A percentile compares a stretch with the other conserved stretches of the same genome.
Conservation (phyloP, 768 basidiomycete species). For the Polyporus arcularius region DNA sequence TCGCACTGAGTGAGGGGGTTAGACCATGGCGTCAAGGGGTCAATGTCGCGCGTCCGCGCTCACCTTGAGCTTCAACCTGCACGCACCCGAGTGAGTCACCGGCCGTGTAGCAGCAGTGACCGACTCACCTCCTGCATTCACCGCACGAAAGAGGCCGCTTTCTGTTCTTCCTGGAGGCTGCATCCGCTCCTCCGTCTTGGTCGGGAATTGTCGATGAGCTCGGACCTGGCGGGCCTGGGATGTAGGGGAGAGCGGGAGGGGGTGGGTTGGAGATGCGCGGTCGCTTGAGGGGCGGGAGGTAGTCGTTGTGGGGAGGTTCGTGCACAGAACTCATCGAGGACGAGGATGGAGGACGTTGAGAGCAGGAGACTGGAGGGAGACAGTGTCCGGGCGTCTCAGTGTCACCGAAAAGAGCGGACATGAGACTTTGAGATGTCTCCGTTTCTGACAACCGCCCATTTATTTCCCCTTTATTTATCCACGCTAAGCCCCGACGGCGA, state of each 20-base stretch:
- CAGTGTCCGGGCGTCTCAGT: slow-evolving; percentile 13
- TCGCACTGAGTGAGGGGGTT: slow-evolving; percentile 58
- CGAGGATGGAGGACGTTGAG: slow-evolving; percentile 16
- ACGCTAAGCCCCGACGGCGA: background rate
- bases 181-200: slow-evolving; percentile 24
- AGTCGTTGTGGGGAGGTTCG: slow-evolving; percentile 22
- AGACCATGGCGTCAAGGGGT: slow-evolving; percentile 61
- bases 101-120: background rate
- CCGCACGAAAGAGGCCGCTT: slow-evolving; percentile 60
- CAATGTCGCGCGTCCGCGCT: slow-evolving; percentile 30
- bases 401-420: slow-evolving; percentile 20
- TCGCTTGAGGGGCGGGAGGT: slow-evolving; percentile 26
- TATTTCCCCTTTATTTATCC: slow-evolving; percentile 6
- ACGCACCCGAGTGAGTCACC: slow-evolving; percentile 11
- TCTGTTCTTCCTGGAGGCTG: slow-evolving; percentile 32
- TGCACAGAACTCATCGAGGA: slow-evolving; percentile 21
- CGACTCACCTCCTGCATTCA: slow-evolving; percentile 62
- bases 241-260: slow-evolving; percentile 16
- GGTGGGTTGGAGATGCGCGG: slow-evolving; percentile 21
- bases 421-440: background rate
- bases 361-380: slow-evolving; percentile 9
- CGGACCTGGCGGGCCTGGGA: slow-evolving; percentile 23
- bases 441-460: slow-evolving; percentile 1
- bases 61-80: slow-evolving; percentile 70
- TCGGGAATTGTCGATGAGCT: slow-evolving; percentile 15